Percentiles rank a stretch among this genome's conserved stretches.
These are phyloP conservation scores for Clavispora vitiphila DNA, from an alignment of 805 yeast species.

Conservation along the genomic window DNA sequence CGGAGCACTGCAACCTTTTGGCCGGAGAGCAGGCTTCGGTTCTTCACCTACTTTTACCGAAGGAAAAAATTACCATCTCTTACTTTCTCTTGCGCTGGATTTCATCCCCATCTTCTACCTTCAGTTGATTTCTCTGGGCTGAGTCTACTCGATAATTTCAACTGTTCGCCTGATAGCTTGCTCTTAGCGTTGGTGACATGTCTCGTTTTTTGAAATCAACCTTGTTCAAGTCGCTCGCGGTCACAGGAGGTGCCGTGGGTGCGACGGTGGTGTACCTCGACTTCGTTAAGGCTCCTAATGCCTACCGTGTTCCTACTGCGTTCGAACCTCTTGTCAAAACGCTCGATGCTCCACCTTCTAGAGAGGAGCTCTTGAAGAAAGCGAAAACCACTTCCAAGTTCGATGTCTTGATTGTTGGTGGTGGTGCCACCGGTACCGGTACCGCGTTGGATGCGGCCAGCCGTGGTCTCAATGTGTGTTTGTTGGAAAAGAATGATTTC, in stretches of 20 bases:
- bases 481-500: conserved; percentile 83
- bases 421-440: conserved; percentile 96
- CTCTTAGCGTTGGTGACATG: conserved; percentile 4
- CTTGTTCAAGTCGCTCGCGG: conserved; percentile 28
- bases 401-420: conserved; percentile 87
- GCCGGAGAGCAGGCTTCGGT: neutral
- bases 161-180: neutral
- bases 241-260: conserved; percentile 30
- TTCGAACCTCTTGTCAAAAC: conserved; percentile 42
- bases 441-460: conserved; percentile 87
- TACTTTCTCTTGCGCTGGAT: neutral
- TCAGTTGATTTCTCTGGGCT: no score
- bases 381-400: conserved; percentile 40
- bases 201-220: conserved; percentile 18
- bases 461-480: conserved; percentile 83
- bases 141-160: neutral
- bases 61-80: neutral
- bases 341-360: conserved; percentile 49
- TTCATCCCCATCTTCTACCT: no score
- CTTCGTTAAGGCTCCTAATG: conserved; percentile 31
- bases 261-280: conserved; percentile 37
- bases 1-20: neutral
- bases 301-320: conserved; percentile 19
- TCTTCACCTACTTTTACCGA: neutral
- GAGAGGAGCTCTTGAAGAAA: conserved; percentile 46